phyloP scores from a whole-genome alignment of 2,329 filamentous ascomycete genomes.

The Fusarium annulatum region DNA sequence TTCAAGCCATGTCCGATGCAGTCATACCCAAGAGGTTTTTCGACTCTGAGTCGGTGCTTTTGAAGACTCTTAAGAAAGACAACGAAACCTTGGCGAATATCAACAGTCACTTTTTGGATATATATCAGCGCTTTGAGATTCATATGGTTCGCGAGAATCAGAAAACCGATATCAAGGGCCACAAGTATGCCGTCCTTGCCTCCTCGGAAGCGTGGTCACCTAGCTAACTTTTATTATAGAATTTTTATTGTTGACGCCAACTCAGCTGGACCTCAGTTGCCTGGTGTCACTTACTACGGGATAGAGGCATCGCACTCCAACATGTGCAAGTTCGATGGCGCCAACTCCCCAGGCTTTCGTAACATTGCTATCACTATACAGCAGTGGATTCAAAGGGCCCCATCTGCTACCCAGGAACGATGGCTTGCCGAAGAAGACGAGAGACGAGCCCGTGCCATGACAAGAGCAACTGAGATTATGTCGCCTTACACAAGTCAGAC shows the following conservation, averaged over 20 bases:
- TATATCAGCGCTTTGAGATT: constrained; percentile 76
- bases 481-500: constrained; percentile 40
- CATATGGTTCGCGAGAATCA: constrained; percentile 83
- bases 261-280: constrained; percentile 75
- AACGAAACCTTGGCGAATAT: constrained; percentile 81
- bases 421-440: constrained; percentile 72
- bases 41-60: constrained; percentile 73
- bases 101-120: constrained; percentile 77
- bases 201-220: background rate
- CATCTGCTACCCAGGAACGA: constrained; percentile 62
- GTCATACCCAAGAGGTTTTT: constrained; percentile 74
- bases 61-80: constrained; percentile 77
- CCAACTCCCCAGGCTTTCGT: constrained; percentile 72
- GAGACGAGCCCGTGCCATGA: constrained; percentile 54
- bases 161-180: constrained; percentile 75
- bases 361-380: constrained; percentile 61
- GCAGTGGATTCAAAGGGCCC: constrained; percentile 66
- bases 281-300: constrained; percentile 78
- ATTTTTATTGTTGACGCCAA: constrained; percentile 74
- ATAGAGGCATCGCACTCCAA: constrained; percentile 77
- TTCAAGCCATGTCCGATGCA: constrained; percentile 75
- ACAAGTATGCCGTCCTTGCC: constrained; percentile 54
- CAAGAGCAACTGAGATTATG: constrained; percentile 60
- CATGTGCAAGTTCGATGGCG: constrained; percentile 78
- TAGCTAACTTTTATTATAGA: constrained; percentile 42